Conservation (phyloP, 768 basidiomycete genomes). For the Boletus patriciae region DNA sequence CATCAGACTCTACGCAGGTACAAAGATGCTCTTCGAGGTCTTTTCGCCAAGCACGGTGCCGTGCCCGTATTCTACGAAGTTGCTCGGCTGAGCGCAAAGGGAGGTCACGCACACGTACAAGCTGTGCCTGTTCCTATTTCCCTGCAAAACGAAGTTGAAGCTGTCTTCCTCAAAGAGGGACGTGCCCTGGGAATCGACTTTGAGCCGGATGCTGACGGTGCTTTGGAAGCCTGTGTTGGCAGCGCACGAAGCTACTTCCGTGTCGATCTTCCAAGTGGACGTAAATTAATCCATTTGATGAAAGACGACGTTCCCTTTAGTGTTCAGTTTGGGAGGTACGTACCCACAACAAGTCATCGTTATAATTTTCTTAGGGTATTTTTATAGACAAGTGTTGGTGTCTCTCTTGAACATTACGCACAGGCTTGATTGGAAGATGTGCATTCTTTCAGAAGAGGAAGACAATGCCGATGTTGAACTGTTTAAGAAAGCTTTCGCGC, state of each 20-base stretch:
- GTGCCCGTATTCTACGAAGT: slow-evolving; percentile 86
- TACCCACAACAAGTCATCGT: background rate
- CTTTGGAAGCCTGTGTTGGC: slow-evolving; percentile 50
- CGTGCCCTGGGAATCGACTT: slow-evolving; percentile 67
- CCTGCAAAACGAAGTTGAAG: slow-evolving; percentile 62
- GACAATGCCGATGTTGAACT: slow-evolving; percentile 79
- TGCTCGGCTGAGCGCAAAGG: slow-evolving; percentile 76
- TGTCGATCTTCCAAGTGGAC: slow-evolving; percentile 86
- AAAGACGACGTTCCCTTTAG: slow-evolving; percentile 77
- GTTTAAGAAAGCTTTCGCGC: slow-evolving; percentile 82
- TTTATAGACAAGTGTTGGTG: slow-evolving; percentile 73
- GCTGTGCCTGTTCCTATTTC: slow-evolving; percentile 73
- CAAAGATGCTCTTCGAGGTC: slow-evolving; percentile 68
- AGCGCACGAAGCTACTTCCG: slow-evolving; percentile 79
- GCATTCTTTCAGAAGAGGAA: slow-evolving; percentile 77
- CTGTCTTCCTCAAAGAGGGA: slow-evolving; percentile 73
- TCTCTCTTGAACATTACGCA: slow-evolving; percentile 72
- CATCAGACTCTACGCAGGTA: slow-evolving; percentile 47
- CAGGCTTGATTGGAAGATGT: slow-evolving; percentile 90
- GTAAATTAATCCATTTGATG: slow-evolving; percentile 83
- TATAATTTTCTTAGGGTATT: slow-evolving; percentile 3
- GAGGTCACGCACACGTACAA: slow-evolving; percentile 95
- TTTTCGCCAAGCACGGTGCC: slow-evolving; percentile 70
- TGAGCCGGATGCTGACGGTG: slow-evolving; percentile 65
- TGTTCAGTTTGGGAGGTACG: slow-evolving; percentile 90